Conservation (phyloP, 257 asterid species). For the Ilex asprella region DNA sequence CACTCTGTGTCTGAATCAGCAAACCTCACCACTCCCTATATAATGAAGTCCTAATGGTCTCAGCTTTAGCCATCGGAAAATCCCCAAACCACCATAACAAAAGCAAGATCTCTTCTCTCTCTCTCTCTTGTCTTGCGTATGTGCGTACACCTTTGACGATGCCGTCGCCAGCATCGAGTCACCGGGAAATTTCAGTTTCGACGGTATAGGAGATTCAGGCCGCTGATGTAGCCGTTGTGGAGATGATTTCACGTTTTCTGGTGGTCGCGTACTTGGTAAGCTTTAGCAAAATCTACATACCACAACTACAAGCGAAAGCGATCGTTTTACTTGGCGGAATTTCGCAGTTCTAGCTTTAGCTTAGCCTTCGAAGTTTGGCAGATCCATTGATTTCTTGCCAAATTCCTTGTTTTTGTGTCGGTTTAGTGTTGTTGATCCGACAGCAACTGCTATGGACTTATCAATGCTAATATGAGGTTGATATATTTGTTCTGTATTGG, state of each 20-base stretch:
- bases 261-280: slow-evolving; percentile 1
- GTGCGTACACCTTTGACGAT: background rate
- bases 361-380: slow-evolving; percentile 23
- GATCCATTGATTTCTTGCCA: slow-evolving; percentile 20
- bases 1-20: slow-evolving; percentile 30
- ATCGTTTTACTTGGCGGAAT: slow-evolving; percentile 19
- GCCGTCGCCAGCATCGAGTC: background rate
- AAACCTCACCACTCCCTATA: background rate
- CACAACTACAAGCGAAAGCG: slow-evolving; percentile 40
- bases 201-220: slow-evolving; percentile 36
- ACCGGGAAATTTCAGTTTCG: slow-evolving; percentile 11
- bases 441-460: background rate
- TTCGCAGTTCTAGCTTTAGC: slow-evolving; percentile 50
- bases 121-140: background rate
- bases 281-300: slow-evolving; percentile 11
- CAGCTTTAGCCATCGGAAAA: background rate
- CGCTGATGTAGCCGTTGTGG: slow-evolving; percentile 5
- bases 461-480: no score
- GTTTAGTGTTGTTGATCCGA: slow-evolving; percentile 5
- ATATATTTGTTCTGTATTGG: no score
- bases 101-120: slow-evolving; percentile 10
- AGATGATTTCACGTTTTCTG: slow-evolving; percentile 27
- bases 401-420: slow-evolving; percentile 11
- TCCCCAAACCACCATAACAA: slow-evolving; percentile 23
- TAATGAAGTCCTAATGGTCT: slow-evolving; percentile 9